Base-by-base conservation (phyloP, 2,329 filamentous ascomycete genomes). In the Trichothecium roseum region DNA sequence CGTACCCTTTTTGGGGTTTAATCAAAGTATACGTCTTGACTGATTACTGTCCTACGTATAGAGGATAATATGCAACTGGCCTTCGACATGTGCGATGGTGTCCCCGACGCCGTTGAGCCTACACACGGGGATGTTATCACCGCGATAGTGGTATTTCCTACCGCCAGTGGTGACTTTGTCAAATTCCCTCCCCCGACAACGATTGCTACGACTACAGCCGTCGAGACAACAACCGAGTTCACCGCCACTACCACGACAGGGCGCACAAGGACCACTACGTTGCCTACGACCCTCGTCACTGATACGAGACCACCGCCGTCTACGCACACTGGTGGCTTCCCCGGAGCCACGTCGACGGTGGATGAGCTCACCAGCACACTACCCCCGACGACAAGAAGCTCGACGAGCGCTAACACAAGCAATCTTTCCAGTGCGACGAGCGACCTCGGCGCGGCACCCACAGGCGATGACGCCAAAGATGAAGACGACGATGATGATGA, bases 81-180 rank as follows among this genome's bases (percentile, higher is more conserved):
- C n/a, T 72, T 70, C 43, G 49, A 56, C 16, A 75, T 85, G 59
- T 86, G 81, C 47, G 50, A 54, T 28, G 63, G 59, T 4, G 53
- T 73, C 39, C 46, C 55, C 3, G 56, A 56, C 34, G 73, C 76
- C 5, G 56, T 71, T 20, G 55, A 62, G n/a, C 70, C 70, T 36
- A 81, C 76, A 5, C 73, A 78, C 49, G 51, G 58, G 15, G 20
- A 24, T 24, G 68, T 68, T 16, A 66, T 81, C 34, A 70, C 71
- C 18, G 75, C 74, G 16, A 78, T 75, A 0, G 47, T 78, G 18
- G 51, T 71, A 28, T 42, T 54, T 31, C 54, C 51, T 4, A 47
- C 54, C 5, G 40, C 48, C 2, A 49, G 47, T 28, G 42, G 42
- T 10, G 52, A 49, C 16, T 37, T 55, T 13, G 37, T 56, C 20